These are phyloP conservation scores for Talaromyces liani DNA, from an alignment of 495 filamentous ascomycete genomes.

Conservation along the genomic window DNA sequence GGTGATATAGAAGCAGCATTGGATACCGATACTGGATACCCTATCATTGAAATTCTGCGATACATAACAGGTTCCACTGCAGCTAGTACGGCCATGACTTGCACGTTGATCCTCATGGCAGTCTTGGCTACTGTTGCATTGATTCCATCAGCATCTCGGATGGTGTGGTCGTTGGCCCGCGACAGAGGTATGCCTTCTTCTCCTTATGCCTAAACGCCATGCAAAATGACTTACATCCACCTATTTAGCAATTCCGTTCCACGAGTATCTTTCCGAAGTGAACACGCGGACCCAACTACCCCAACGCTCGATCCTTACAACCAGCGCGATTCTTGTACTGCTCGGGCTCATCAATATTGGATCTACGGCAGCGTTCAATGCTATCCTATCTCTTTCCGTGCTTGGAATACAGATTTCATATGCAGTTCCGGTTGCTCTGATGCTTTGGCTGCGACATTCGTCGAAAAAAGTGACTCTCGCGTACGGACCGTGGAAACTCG, in stretches of 20 bases:
- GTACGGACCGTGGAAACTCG: conserved; percentile 40
- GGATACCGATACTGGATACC: conserved; percentile 30
- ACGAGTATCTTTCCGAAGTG: neutral
- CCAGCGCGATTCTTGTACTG: conserved; percentile 35
- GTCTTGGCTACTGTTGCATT: conserved; percentile 42
- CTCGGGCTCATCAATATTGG: conserved; percentile 48
- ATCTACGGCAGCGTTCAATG: conserved; percentile 37
- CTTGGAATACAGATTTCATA: conserved; percentile 39
- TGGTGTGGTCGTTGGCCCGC: conserved; percentile 52
- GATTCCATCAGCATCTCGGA: conserved; percentile 45
- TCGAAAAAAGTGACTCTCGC: conserved; percentile 26
- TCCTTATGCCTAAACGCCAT: neutral
- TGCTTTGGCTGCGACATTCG: conserved; percentile 33
- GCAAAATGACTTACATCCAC: neutral
- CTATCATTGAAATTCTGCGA: conserved; percentile 45
- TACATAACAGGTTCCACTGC: neutral
- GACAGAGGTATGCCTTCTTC: conserved; percentile 30
- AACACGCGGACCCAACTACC: neutral
- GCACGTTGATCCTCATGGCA: conserved; percentile 23
- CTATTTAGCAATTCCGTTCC: neutral
- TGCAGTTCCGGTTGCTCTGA: conserved; percentile 38
- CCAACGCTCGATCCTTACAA: conserved; percentile 24
- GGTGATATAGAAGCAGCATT: conserved; percentile 38
- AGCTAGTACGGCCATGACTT: neutral
- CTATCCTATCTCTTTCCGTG: conserved; percentile 38